Base-by-base conservation (phyloP, 164 flowering plant genomes). In the Vitis riparia region DNA sequence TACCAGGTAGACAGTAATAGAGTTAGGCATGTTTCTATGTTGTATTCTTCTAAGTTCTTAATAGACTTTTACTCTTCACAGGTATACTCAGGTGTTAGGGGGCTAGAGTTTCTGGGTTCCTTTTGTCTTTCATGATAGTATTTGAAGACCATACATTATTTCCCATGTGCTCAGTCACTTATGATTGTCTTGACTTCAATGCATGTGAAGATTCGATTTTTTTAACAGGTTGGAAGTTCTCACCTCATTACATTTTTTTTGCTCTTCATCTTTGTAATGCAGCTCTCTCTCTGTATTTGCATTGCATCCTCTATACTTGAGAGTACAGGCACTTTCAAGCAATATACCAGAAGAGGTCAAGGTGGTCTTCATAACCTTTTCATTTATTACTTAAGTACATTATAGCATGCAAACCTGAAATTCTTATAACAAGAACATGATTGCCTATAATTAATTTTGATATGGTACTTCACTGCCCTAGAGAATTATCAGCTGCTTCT, bases 271-370 rank as follows among this genome's bases (percentile, higher is more conserved):
- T 68, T 71, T 59, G 51, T 63, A 16, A 37, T 84, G 83, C 94
- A 95, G 98, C 81, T 95, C 99, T 49, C 90, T 95, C 51, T 95
- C 99, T 30, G 99, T 95, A 48, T 91, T 85, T 86, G 99, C 98
- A 14, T 75, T 95, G 84, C 99, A 95, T 82, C 99, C 99, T 48
- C 78, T 95, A 51, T 92, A 92, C 79, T 80, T 95, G 73, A 85
- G 96, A 80, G 89, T 92, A 47, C 88, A 95, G 62, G 93, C 94
- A 61, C 97, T 95, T 71, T 90, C 99, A 62, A 69, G 82, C 55
- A 81, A 82, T 67, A 78, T 91, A 5, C 85, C 98, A 61, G 81
- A 89, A 66, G 94, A 87, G 52, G 83, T 92, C 72, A 85, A 86
- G 96, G 99, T 92, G 19, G 32, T 68, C 8, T 58, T 60, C 37